These are phyloP conservation scores for Phellinidium pouzarii DNA, from an alignment of 1,284 basidiomycete genomes.

Conservation along the genomic window DNA sequence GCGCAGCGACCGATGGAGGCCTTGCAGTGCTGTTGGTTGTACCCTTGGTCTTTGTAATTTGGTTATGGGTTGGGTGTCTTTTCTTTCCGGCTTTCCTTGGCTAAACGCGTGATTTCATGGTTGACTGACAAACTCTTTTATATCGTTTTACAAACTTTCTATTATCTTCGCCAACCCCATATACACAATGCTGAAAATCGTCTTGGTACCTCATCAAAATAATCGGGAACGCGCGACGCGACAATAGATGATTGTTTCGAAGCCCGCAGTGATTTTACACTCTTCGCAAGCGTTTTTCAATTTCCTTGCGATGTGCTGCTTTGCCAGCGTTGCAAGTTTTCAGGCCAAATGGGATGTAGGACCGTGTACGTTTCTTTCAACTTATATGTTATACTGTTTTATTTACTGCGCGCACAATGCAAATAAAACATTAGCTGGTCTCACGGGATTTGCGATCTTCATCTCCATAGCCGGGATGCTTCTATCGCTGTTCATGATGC, in stretches of 20 bases:
- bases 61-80: conserved; percentile 53
- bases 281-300: conserved; percentile 78
- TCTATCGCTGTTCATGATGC: conserved; percentile 63
- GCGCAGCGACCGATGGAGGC: conserved; percentile 30
- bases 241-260: conserved; percentile 74
- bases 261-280: conserved; percentile 70
- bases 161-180: neutral
- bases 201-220: neutral
- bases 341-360: conserved; percentile 78
- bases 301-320: conserved; percentile 84
- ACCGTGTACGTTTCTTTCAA: conserved; percentile 59
- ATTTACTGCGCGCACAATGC: no score
- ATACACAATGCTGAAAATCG: neutral
- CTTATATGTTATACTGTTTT: neutral
- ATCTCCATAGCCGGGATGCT: conserved; percentile 64
- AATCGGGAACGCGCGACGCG: neutral
- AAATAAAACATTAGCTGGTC: conserved; percentile 57
- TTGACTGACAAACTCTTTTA: conserved; percentile 1
- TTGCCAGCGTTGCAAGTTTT: conserved; percentile 79
- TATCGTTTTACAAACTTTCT: conserved; percentile 16
- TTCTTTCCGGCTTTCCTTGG: conserved; percentile 18
- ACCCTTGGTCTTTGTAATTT: conserved; percentile 52
- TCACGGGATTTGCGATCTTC: conserved; percentile 82
- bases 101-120: neutral
- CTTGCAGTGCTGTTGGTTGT: conserved; percentile 58